A percentile compares a stretch with the other conserved stretches of the same genome.
These are phyloP conservation scores for Calonectria hongkongensis DNA, from an alignment of 2,329 filamentous ascomycete genomes.

Conservation along the genomic window DNA sequence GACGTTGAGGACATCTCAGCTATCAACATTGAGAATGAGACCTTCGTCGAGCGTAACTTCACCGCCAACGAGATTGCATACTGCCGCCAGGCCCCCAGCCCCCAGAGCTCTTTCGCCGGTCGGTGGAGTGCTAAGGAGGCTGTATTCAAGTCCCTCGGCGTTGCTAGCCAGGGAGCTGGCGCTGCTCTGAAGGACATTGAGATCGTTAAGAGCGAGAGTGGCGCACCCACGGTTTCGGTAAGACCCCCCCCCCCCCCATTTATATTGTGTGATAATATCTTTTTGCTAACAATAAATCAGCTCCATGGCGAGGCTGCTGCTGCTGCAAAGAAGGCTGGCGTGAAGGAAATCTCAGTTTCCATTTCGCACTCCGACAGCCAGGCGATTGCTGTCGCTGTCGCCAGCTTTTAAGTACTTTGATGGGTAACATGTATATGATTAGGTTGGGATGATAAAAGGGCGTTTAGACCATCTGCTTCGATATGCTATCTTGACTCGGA, in stretches of 20 bases:
- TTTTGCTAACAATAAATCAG: constrained; percentile 71
- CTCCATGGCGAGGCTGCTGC: constrained; percentile 89
- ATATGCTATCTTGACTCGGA: constrained; percentile 46
- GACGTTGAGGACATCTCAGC: constrained; percentile 93
- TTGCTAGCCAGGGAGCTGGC: constrained; percentile 89
- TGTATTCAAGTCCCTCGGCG: constrained; percentile 97
- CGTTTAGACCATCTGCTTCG: constrained; percentile 54
- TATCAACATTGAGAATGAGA: constrained; percentile 95
- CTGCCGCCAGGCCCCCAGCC: constrained; percentile 85
- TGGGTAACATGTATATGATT: constrained; percentile 46
- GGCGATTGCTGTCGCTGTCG: constrained; percentile 94
- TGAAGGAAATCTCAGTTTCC: constrained; percentile 92
- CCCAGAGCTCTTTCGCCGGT: constrained; percentile 93
- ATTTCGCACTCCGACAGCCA: constrained; percentile 97
- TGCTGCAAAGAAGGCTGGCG: constrained; percentile 89
- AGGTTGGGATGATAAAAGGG: constrained; percentile 49
- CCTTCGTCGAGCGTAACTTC: constrained; percentile 96
- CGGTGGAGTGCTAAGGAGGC: constrained; percentile 99
- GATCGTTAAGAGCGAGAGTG: constrained; percentile 86
- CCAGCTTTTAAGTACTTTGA: constrained; percentile 76
- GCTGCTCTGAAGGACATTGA: constrained; percentile 96
- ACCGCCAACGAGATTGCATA: constrained; percentile 89
- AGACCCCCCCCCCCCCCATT: constrained; percentile 61
- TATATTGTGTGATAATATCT: neutral
- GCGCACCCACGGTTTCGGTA: constrained; percentile 90